Base-by-base conservation (phyloP, 345 rosid genomes). In the Draba incana region DNA sequence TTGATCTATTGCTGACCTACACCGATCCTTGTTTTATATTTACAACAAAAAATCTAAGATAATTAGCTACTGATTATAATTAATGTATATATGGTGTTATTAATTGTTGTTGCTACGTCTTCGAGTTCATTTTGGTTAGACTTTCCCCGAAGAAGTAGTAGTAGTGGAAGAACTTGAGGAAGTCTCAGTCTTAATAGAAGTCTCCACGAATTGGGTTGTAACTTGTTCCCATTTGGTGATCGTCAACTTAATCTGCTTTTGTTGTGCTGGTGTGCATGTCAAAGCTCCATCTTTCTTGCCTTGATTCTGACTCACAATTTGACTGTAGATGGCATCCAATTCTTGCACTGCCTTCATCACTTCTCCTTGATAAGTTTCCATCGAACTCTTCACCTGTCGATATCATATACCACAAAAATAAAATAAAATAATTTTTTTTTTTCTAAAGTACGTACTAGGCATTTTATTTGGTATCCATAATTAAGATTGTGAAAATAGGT, bases 161-260 rank as follows among this genome's bases (percentile, higher is more conserved):
- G 69, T 35, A 8, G 67, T 51, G 0, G 70, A 25, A 0, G 68
- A 30, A 12, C 47, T 0, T 20, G 66, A 14, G 31, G 66, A 31
- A 7, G 67, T 0, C 47, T 66, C 72, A 2, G 48, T 65, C 42
- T 73, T 23, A 9, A 44, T 4, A 50, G 68, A 50, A 50, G 56
- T 45, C 56, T 74, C 72, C 2, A 74, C 72, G 35, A 74, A 74
- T 15, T 74, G 72, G 14, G 72, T 66, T 0, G 77, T 74, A 10
- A 74, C 77, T 59, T 52, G 39, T 52, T 74, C 77, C 77, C 72
- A 66, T 16, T 31, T 74, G 12, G 77, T 74, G 54, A 74, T 66
- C 15, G 67, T 66, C 15, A 43, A n/a, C 52, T 74, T 49, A 43
- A 74, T 58, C 72, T 58, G 56, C 12, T 13, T 13, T 25, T 23